A percentile compares a stretch with the other conserved stretches of the same genome.
Conservation (phyloP, 2,329 filamentous ascomycete genomes). For the Stagonosporopsis cucurbitacearum region DNA sequence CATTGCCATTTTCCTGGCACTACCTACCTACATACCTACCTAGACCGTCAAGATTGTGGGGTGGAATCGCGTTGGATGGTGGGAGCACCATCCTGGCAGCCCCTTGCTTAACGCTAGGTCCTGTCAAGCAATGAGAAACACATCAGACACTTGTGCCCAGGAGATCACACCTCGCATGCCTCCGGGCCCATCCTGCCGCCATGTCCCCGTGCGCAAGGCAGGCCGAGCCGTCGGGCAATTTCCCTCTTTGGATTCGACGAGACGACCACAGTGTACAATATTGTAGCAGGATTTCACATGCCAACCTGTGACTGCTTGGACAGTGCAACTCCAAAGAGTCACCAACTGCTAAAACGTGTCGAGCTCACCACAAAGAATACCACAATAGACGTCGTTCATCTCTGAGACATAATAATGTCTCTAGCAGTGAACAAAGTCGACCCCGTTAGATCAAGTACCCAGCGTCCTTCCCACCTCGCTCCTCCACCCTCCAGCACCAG, state of each 20-base stretch:
- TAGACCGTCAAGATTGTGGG: background rate
- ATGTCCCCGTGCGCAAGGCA: background rate
- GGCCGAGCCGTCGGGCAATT: background rate
- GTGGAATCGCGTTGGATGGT: background rate
- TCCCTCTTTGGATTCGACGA: background rate
- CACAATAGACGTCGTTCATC: background rate
- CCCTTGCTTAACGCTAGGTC: slow-evolving; percentile 10
- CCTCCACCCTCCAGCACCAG: background rate
- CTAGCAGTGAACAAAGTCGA: background rate
- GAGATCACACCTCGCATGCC: slow-evolving; percentile 1
- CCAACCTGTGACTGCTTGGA: background rate
- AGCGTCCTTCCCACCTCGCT: background rate
- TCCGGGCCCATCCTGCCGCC: background rate
- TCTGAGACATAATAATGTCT: background rate
- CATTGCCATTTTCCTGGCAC: background rate
- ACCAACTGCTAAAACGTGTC: background rate
- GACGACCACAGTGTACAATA: too few species aligned
- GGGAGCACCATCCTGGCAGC: background rate
- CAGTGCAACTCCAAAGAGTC: background rate
- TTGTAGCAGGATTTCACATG: background rate
- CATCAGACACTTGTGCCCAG: background rate
- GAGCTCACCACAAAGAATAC: background rate
- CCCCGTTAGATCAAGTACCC: background rate
- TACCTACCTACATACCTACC: too few species aligned
- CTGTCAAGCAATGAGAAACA: background rate